Conservation (phyloP, 345 rosid genomes). For the Lepidium didymum region DNA sequence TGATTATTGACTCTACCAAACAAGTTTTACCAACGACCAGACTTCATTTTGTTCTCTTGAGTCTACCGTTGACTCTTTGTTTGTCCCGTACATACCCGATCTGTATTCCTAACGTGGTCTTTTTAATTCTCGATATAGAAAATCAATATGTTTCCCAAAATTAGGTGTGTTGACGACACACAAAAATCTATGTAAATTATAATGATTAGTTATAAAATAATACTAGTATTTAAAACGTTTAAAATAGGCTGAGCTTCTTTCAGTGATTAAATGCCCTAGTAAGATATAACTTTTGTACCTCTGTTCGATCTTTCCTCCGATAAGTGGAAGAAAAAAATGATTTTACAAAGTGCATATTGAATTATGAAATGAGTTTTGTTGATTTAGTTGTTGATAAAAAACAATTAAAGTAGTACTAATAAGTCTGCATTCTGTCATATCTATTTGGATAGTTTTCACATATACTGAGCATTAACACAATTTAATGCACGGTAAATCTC, state of each 20-base stretch:
- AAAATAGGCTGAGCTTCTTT: background rate
- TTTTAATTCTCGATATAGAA: background rate
- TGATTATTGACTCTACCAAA: background rate
- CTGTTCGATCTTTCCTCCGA: too few species aligned
- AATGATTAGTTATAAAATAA: background rate
- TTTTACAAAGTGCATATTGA: too few species aligned
- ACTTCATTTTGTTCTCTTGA: background rate
- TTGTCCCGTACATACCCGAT: constrained; percentile 5
- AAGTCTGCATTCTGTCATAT: background rate
- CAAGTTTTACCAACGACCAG: constrained; percentile 8
- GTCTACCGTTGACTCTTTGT: constrained; percentile 14
- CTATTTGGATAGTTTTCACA: background rate
- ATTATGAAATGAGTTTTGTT: too few species aligned
- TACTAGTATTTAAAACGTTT: background rate
- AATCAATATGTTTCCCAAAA: background rate
- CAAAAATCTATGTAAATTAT: too few species aligned
- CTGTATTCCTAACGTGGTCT: background rate
- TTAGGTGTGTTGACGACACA: too few species aligned
- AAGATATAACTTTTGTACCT: too few species aligned
- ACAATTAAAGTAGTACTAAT: background rate
- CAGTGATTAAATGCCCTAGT: too few species aligned
- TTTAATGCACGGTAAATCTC: background rate
- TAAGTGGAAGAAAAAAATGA: too few species aligned
- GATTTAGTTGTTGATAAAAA: too few species aligned
- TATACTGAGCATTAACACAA: background rate